Base-by-base conservation (phyloP, 1,284 basidiomycete genomes). In the Cutaneotrichosporon curvatum region DNA sequence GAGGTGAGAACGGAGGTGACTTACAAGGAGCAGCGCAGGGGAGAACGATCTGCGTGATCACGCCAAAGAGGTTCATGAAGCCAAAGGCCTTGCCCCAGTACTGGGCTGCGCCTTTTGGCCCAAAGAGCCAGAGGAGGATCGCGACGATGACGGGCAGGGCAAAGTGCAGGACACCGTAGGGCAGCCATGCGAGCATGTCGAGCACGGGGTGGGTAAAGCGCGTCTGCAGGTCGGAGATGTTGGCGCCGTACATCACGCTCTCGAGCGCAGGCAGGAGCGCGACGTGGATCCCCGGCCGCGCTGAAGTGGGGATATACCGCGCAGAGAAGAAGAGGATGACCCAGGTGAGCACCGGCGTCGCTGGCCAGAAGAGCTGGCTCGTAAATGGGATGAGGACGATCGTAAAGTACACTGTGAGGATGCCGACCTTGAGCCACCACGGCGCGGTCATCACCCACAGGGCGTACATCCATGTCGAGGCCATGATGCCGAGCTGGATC, bases 191-290 rank as follows among this genome's bases (percentile, higher is more conserved):
- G 44, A 95, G 65, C 52, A 98, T 79, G 67, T 98, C 94, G 43
- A 98, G 80, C 20, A 89, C 59, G 3, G 91, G 87, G 62, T 95
- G 87, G 3, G 92, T 96, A 71, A 83, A 90, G 16, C 90, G 80
- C 3, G 92, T 97, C 53, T 97, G 82, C 63, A 97, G 85, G 71
- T 96, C 91, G 30, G 87, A 91, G 53, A 97, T 92, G 73, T 96
- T 97, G 42, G 90, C 92, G 10, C 94, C 94, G 68, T 95, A 97
- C 23, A 95, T 77, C 25, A 95, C 88, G 9, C 85, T 84, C 69
- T 98, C 94, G 46, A 97, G 80, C 0, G 92, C 94, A 0, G 94
- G 94, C 3, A 97, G 81, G 21, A 97, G 79, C 10, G 87, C 84
- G 47, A 98, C 92, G 59, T 87, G 92, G 44, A 96, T 88, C 18